Conservation (phyloP, 176 grass and related monocot genomes). For the Dactylis glomerata region DNA sequence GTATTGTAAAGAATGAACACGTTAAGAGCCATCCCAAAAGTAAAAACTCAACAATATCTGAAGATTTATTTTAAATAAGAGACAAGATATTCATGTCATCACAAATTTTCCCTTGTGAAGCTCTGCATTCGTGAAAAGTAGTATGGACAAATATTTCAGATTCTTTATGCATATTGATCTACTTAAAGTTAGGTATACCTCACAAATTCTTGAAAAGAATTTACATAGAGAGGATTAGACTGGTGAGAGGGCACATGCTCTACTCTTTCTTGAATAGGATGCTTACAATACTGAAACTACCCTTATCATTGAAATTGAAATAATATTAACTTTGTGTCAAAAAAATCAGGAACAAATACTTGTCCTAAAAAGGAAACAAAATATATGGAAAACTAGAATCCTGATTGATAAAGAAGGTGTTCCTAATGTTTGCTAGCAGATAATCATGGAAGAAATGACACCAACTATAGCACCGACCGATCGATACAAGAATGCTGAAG, state of each 20-base stretch:
- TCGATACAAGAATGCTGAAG: neutral
- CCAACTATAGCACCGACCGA: neutral
- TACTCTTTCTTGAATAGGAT: neutral
- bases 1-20: neutral
- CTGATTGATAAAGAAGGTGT: neutral
- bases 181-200: neutral
- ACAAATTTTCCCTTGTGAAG: neutral
- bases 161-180: neutral
- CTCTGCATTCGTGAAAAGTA: neutral
- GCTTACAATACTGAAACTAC: neutral
- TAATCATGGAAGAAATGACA: neutral
- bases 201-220: neutral
- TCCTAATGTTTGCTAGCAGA: neutral
- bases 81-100: neutral
- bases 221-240: neutral
- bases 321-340: neutral
- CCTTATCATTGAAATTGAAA: neutral
- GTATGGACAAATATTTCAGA: neutral
- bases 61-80: neutral
- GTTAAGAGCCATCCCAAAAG: neutral
- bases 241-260: neutral
- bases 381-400: neutral
- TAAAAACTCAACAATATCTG: neutral
- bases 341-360: neutral
- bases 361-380: neutral